Evolutionary conservation across 495 filamentous ascomycete species (phyloP).

Genomic region (Pseudotulostoma volvatum): DNA sequence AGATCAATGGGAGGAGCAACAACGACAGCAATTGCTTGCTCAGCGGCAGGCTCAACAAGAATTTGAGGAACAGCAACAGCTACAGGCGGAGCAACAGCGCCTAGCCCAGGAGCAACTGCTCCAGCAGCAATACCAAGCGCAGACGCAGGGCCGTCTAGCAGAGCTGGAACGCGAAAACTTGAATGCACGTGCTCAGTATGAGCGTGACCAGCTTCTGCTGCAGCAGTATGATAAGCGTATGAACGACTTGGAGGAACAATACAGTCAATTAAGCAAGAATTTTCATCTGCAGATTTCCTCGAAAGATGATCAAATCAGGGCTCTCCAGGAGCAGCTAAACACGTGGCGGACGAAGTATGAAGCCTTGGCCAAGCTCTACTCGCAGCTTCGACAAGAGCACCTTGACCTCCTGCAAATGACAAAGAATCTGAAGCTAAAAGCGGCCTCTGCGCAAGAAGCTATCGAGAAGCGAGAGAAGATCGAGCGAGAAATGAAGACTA

Average conservation of each 20-base stretch:
- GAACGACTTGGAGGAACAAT: constrained; percentile 80
- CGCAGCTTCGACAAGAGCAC: constrained; percentile 88
- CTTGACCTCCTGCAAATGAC: constrained; percentile 87
- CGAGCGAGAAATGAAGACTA: constrained; percentile 93
- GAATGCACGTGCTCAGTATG: constrained; percentile 85
- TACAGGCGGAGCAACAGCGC: constrained; percentile 74
- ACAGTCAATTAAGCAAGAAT: constrained; percentile 64
- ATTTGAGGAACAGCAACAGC: constrained; percentile 87
- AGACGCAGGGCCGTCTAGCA: constrained; percentile 83
- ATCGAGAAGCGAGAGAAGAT: constrained; percentile 90
- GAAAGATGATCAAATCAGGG: constrained; percentile 84
- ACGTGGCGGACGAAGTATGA: constrained; percentile 97
- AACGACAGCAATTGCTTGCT: constrained; percentile 65
- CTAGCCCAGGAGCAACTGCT: constrained; percentile 79
- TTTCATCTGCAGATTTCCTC: constrained; percentile 71
- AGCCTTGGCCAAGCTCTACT: constrained; percentile 89
- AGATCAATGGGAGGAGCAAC: constrained; percentile 58
- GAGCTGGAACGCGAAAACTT: constrained; percentile 91
- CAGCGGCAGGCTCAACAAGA: constrained; percentile 73
- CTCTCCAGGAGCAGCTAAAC: constrained; percentile 87
- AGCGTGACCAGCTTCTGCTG: constrained; percentile 89
- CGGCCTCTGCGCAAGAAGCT: constrained; percentile 89
- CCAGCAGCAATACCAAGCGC: constrained; percentile 72
- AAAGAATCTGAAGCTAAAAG: constrained; percentile 89
- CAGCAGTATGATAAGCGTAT: constrained; percentile 91